Evolutionary conservation across 176 grass and related monocot species (phyloP).

Genomic region (barley (Hordeum vulgare)): DNA sequence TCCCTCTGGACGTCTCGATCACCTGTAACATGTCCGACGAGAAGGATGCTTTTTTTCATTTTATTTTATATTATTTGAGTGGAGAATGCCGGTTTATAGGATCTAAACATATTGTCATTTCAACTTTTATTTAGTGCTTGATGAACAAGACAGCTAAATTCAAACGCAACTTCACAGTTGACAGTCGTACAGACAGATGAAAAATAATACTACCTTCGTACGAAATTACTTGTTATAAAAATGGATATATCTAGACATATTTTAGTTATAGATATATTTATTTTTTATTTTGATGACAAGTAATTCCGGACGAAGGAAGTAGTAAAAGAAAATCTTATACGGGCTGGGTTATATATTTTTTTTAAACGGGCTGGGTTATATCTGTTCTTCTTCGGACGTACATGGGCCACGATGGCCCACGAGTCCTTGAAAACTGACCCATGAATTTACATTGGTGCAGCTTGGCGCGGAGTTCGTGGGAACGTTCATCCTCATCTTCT

Average conservation of each 20-base stretch:
- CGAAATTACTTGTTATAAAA: too few species aligned
- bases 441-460: slow-evolving; percentile 16
- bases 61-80: background rate
- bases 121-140: background rate
- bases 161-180: background rate
- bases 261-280: too few species aligned
- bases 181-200: background rate
- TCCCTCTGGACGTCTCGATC: background rate
- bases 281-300: too few species aligned
- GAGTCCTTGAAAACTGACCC: background rate
- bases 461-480: slow-evolving; percentile 93
- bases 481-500: slow-evolving; percentile 98
- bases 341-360: background rate
- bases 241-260: too few species aligned
- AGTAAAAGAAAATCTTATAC: background rate
- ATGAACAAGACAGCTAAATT: background rate
- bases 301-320: too few species aligned
- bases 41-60: background rate
- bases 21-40: background rate
- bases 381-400: background rate
- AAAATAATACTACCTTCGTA: too few species aligned
- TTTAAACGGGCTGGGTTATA: background rate
- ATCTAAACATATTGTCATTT: background rate
- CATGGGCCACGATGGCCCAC: background rate
- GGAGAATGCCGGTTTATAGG: background rate